Evolutionary conservation across 345 rosid species (phyloP).

Genomic region (Mallotus nudiflorus): DNA sequence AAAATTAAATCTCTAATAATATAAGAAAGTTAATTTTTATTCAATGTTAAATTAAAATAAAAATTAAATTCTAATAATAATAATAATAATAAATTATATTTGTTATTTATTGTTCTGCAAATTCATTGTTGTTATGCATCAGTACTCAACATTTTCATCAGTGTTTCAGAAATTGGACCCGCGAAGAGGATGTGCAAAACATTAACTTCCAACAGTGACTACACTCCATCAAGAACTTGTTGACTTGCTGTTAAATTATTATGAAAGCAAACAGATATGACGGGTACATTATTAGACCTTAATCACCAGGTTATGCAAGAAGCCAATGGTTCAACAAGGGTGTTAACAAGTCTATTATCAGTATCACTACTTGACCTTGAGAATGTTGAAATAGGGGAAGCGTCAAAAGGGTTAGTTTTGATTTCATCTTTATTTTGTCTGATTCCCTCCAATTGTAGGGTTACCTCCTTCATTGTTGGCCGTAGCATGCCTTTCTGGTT

Average conservation of each 20-base stretch:
- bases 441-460: constrained; percentile 5
- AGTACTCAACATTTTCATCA: constrained; percentile 34
- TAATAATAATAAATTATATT: too few relatives aligned
- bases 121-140: too few relatives aligned
- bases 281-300: too few relatives aligned
- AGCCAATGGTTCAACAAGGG: too few relatives aligned
- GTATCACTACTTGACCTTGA: too few relatives aligned
- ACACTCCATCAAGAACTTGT: constrained; percentile 23
- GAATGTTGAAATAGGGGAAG: neutral
- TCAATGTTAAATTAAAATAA: too few relatives aligned
- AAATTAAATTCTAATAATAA: too few relatives aligned
- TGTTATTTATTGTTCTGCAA: too few relatives aligned
- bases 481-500: constrained; percentile 8
- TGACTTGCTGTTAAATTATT: too few relatives aligned
- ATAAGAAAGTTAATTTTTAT: too few relatives aligned
- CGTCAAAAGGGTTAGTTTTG: neutral
- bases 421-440: neutral
- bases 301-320: neutral
- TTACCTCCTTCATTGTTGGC: constrained; percentile 12
- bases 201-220: constrained; percentile 45
- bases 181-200: constrained; percentile 62
- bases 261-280: too few relatives aligned
- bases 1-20: too few relatives aligned
- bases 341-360: neutral
- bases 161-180: constrained; percentile 56